Evolutionary conservation across 176 grass and related monocot genomes (phyloP), one percentile per base, ranked within the genome.

Genomic region (Neostapfia colusana): DNA sequence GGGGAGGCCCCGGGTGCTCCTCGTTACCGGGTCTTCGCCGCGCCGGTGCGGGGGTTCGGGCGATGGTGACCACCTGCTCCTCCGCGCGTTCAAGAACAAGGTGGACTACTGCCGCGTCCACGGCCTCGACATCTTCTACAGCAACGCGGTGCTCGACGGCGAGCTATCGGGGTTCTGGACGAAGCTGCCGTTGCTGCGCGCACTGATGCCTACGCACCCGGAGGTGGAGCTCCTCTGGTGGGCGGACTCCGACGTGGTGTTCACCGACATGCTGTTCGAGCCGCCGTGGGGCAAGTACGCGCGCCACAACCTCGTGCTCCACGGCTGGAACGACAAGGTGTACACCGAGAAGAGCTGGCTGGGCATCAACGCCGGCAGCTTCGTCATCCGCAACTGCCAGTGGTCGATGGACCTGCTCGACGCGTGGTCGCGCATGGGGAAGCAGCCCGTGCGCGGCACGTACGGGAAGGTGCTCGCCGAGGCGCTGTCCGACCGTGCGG

Each of bases 191-290:
- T 66, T 94, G 44, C 81, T 98, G 44, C 95, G 89, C 20, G 46
- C 83, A 63, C 91, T 98, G 15, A 90, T 98, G 84, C 85, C 94
- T 3, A 82, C 95, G 41, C 95, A 98, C 76, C 91, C 89, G 14
- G 95, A 94, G 89, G 55, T 75, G n/a, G 95, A 98, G 87, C 75
- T 93, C 51, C 51, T 98, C 34, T 98, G 95, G 95, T 98, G 95
- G 95, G 88, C 84, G 79, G 91, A 98, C 82, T 93, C 90, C 75
- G 95, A 98, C 58, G 95, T 70, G 35, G 44, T 88, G 58, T 92
- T 94, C 82, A 98, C 95, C 31, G 91, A 98, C 84, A 93, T 98
- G 95, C 76, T 90, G 70, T 98, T 90, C 79, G 89, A 98, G 82
- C 83, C 85, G 66, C 95, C 91, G 68, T 86, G 91, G 80, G 62